These are phyloP conservation scores for Lecanicillium sp. DNA, from an alignment of 2,329 filamentous ascomycete species.

Conservation along the genomic window DNA sequence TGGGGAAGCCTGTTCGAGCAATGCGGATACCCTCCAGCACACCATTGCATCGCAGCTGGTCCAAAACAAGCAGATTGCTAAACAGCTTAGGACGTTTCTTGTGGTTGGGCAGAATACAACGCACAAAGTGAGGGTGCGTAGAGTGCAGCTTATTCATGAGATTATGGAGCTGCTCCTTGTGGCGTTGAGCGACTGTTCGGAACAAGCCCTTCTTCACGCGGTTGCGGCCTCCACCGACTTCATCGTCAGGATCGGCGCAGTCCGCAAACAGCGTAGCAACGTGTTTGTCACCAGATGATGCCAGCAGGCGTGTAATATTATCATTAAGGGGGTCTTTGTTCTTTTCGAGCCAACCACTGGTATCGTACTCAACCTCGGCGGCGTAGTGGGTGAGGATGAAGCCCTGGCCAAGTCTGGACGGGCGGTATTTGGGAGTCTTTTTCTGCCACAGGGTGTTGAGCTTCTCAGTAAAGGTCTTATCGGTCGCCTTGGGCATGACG, in stretches of 20 bases:
- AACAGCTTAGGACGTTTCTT: slow-evolving; percentile 95
- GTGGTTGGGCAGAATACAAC: slow-evolving; percentile 96
- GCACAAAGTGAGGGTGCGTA: slow-evolving; percentile 96
- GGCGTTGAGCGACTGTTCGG: slow-evolving; percentile 89
- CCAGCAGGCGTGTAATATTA: slow-evolving; percentile 85
- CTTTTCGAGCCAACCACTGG: slow-evolving; percentile 93
- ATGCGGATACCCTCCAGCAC: slow-evolving; percentile 98
- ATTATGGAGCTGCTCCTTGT: slow-evolving; percentile 97
- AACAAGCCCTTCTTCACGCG: slow-evolving; percentile 96
- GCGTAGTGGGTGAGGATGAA: slow-evolving; percentile 97
- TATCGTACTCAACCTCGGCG: slow-evolving; percentile 95
- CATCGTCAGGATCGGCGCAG: slow-evolving; percentile 77
- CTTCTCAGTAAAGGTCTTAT: slow-evolving; percentile 95
- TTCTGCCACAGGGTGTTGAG: slow-evolving; percentile 95
- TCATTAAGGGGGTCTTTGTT: slow-evolving; percentile 98
- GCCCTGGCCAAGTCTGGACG: slow-evolving; percentile 80
- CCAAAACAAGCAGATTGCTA: slow-evolving; percentile 83
- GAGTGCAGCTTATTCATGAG: slow-evolving; percentile 92
- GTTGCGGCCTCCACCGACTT: slow-evolving; percentile 59
- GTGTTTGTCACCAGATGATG: slow-evolving; percentile 75
- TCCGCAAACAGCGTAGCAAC: slow-evolving; percentile 81
- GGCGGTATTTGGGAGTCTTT: slow-evolving; percentile 87
- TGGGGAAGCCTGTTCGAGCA: slow-evolving; percentile 93
- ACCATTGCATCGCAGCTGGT: slow-evolving; percentile 97
- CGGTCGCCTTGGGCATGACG: slow-evolving; percentile 98